Evolutionary conservation across 73 alveolate species (phyloP).

Genomic region (Paramecium sonneborni): DNA sequence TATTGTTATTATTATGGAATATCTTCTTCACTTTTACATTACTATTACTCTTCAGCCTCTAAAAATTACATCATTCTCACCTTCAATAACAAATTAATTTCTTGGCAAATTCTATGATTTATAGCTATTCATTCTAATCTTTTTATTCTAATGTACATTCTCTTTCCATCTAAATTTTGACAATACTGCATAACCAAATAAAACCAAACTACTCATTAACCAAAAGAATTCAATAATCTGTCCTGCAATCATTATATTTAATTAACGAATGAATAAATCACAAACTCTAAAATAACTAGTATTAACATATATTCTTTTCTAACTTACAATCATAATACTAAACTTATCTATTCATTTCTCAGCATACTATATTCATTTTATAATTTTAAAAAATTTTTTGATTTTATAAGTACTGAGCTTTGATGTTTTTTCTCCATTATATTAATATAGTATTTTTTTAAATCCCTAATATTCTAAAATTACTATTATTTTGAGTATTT

Average conservation of each 20-base stretch:
- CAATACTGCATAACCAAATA: constrained; percentile 10
- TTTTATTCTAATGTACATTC: background rate
- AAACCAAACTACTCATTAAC: background rate
- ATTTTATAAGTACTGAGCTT: too few species aligned
- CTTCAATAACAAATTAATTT: constrained; percentile 48
- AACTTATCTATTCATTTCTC: too few species aligned
- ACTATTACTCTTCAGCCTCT: background rate
- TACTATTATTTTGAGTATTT: too few species aligned
- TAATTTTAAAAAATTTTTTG: too few species aligned
- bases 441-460: too few species aligned
- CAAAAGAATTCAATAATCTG: constrained; percentile 23
- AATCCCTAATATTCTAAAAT: too few species aligned
- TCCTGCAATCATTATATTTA: background rate
- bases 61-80: background rate
- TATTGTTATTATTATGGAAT: background rate
- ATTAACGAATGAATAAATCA: constrained; percentile 40
- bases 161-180: constrained; percentile 35
- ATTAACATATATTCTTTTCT: too few species aligned
- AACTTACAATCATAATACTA: too few species aligned
- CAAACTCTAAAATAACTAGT: background rate
- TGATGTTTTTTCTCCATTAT: too few species aligned
- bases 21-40: constrained; percentile 48
- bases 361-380: too few species aligned
- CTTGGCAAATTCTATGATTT: constrained; percentile 41
- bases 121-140: background rate